Evolutionary conservation across 1,139 yeast species (phyloP).

Genomic region (Candida tetrigidarum): DNA sequence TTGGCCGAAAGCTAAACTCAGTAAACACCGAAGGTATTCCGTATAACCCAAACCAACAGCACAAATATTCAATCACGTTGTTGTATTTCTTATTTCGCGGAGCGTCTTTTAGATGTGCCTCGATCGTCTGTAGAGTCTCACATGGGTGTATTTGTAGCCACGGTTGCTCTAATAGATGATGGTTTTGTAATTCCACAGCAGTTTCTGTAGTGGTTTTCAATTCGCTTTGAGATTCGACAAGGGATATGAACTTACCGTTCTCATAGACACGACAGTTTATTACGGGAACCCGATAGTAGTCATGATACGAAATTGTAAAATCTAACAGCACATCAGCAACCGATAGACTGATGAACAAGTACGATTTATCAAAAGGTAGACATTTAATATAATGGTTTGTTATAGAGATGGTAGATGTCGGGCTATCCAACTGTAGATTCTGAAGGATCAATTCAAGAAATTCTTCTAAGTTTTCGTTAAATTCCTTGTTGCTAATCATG

Average conservation of each 20-base stretch:
- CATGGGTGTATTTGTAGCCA: slow-evolving; percentile 46
- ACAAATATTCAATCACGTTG: slow-evolving; percentile 14
- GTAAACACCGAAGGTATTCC: slow-evolving; percentile 27
- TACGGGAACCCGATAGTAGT: slow-evolving; percentile 37
- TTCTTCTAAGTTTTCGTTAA: slow-evolving; percentile 19
- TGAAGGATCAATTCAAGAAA: slow-evolving; percentile 18
- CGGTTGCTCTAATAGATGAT: slow-evolving; percentile 31
- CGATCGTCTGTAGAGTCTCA: slow-evolving; percentile 25
- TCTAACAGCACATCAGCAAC: slow-evolving; percentile 14
- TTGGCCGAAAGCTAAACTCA: slow-evolving; percentile 16
- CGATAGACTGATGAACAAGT: slow-evolving; percentile 9
- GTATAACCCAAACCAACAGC: slow-evolving; percentile 26
- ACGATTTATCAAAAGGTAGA: slow-evolving; percentile 8
- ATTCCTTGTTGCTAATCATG: slow-evolving; percentile 19
- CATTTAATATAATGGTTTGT: slow-evolving; percentile 17
- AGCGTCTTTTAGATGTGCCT: slow-evolving; percentile 4
- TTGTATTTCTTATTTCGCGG: slow-evolving; percentile 3
- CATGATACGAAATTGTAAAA: slow-evolving; percentile 34
- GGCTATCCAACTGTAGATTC: slow-evolving; percentile 9
- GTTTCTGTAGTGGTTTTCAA: neutral
- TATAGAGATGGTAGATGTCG: slow-evolving; percentile 9
- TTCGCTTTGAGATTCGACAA: neutral
- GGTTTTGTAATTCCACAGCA: slow-evolving; percentile 19
- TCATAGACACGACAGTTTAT: slow-evolving; percentile 26
- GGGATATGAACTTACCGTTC: slow-evolving; percentile 7